A percentile compares a stretch with the other conserved stretches of the same genome.
Conservation (phyloP, 75 land plant genomes). For the Pseudotsuga menziesii region DNA sequence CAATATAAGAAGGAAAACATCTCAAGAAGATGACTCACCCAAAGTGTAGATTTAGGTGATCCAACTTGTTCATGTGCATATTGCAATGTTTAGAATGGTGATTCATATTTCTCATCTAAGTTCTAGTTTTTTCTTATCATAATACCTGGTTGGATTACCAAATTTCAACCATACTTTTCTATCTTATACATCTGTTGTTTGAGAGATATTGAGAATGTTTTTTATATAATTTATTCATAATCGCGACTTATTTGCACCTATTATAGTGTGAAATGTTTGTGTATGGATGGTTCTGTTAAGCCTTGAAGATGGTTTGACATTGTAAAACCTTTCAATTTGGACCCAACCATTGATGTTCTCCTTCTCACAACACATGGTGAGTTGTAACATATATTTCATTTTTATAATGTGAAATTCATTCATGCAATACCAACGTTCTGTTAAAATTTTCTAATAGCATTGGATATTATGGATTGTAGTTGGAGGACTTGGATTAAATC, state of each 20-base stretch:
- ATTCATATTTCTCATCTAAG: no score
- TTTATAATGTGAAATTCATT: neutral
- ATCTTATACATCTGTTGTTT: no score
- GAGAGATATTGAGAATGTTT: no score
- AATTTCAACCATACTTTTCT: no score
- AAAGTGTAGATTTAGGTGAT: no score
- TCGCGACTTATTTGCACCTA: neutral
- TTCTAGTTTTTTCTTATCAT: no score
- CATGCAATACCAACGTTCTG: neutral
- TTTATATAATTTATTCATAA: no score
- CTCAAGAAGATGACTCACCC: no score
- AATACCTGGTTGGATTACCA: no score
- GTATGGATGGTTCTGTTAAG: slow-evolving; percentile 95
- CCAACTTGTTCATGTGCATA: no score
- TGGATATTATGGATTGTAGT: slow-evolving; percentile 44
- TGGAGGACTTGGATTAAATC: slow-evolving; percentile 94
- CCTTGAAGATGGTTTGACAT: slow-evolving; percentile 90
- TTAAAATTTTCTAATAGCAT: neutral
- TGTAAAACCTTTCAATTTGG: slow-evolving; percentile 95
- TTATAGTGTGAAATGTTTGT: slow-evolving; percentile 87
- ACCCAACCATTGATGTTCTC: slow-evolving; percentile 96
- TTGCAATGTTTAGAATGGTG: no score
- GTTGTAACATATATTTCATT: neutral
- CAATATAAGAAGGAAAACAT: no score
- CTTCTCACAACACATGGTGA: slow-evolving; percentile 98